phyloP scores from a whole-genome alignment of 2,329 filamentous ascomycete genomes.

The Xylaria sp. region DNA sequence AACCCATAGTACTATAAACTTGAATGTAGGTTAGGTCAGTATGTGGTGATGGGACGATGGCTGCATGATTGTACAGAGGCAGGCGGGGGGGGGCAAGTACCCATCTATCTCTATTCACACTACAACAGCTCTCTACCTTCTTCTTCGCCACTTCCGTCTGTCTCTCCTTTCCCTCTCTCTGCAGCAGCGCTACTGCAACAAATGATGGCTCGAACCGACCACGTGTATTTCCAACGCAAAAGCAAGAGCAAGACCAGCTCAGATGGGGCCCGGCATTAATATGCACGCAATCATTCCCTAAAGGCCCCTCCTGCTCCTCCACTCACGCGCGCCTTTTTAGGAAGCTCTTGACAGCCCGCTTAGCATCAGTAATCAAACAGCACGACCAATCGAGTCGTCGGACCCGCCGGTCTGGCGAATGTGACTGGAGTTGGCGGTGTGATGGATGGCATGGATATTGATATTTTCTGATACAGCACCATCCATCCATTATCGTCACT shows the following conservation, averaged over 20 bases:
- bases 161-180: background rate
- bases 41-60: background rate
- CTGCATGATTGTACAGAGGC: background rate
- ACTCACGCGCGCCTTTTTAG: conserved; percentile 28
- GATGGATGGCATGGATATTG: conserved; percentile 10
- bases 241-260: conserved; percentile 25
- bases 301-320: background rate
- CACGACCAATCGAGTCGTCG: conserved; percentile 23
- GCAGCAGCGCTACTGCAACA: background rate
- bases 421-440: conserved; percentile 34
- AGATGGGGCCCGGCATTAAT: conserved; percentile 33
- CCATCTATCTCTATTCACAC: background rate
- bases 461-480: conserved; percentile 10
- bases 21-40: too few relatives aligned
- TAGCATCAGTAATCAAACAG: conserved; percentile 31
- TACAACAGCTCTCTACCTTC: background rate
- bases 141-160: too few relatives aligned
- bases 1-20: background rate
- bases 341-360: conserved; percentile 34
- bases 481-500: background rate
- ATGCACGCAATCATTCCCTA: conserved; percentile 37
- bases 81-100: too few relatives aligned
- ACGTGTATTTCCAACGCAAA: conserved; percentile 25
- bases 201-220: conserved; percentile 22
- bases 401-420: conserved; percentile 21